Conservation (phyloP, 1,284 basidiomycete genomes). For the Athelia psychrophila region DNA sequence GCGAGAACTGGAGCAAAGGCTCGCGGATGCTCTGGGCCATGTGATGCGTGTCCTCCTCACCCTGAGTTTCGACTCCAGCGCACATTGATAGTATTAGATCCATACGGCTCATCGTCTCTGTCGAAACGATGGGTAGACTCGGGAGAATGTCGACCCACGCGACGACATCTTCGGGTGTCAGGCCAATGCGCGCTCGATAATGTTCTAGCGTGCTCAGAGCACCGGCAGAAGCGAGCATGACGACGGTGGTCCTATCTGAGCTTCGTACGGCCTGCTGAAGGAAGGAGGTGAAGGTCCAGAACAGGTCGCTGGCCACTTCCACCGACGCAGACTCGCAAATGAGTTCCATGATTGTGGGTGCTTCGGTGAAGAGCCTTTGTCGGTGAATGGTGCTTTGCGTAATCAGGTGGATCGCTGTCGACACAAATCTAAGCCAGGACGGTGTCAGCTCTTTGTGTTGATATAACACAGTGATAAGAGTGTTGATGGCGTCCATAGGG, state of each 20-base stretch:
- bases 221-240: not conserved
- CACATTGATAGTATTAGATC: not conserved
- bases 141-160: not conserved
- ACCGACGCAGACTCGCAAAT: not conserved
- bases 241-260: not conserved
- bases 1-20: not conserved
- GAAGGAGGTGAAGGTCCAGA: not conserved
- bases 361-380: not conserved
- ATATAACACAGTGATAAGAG: not conserved
- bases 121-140: not conserved
- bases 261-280: not conserved
- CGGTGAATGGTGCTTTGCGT: not conserved
- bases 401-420: not conserved
- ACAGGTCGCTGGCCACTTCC: conserved; percentile 1
- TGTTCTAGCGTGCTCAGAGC: not conserved
- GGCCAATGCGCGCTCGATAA: not conserved
- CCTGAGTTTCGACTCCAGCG: not conserved
- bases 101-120: not conserved
- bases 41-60: not conserved
- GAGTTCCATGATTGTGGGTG: not conserved
- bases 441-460: not conserved
- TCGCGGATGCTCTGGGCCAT: not conserved
- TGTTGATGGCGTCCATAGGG: not conserved
- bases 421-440: not conserved
- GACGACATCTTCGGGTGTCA: not conserved